Evolutionary conservation across 192 early-diverging fungal species (phyloP), one percentile per base, ranked within the genome.

Genomic region (Kickxella alabastrina): DNA sequence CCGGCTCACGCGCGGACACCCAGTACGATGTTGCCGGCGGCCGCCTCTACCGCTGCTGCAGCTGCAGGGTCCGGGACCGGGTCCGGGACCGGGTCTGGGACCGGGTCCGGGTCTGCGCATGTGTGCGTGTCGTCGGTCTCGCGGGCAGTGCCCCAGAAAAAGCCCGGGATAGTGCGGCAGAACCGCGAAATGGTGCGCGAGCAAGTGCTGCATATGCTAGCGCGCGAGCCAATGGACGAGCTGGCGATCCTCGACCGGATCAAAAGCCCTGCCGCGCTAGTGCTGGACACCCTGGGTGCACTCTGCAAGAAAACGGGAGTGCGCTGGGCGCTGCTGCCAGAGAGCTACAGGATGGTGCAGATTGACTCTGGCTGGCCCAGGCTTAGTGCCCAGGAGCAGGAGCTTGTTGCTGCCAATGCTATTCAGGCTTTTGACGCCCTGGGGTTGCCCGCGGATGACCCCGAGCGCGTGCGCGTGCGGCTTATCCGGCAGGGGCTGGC

Each of bases 321-420:
- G 2, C 43, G 43, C 34, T 83, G 79, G 71, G 19, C 75, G 12
- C 58, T 84, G 38, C 61, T 40, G 25, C 68, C 72, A 3, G 77
- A 77, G 39, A 51, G 60, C 13, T 84, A 75, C 48, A 65, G 55
- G 36, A 62, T 72, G 25, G 72, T 84, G 24, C 64, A 74, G 46
- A 66, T 84, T 6, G 64, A 75, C 21, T n/a, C n/a, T n/a, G 59
- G 65, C 36, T 84, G 83, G 83, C 64, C 62, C 10, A 64, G 39
- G 29, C 82, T 81, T 46, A 65, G 48, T 17, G 61, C 52, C 12
- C 57, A 52, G 39, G 62, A 64, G 25, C 52, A 69, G 9, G 62
- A 63, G 19, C 40, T 43, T 21, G 83, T 71, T 6, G 44, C 70
- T 13, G 52, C 32, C 24, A 77, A 77, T 31, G 79, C 79, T 9